Evolutionary conservation across 2,329 filamentous ascomycete genomes (phyloP).

Genomic region (Colletotrichum tanaceti): DNA sequence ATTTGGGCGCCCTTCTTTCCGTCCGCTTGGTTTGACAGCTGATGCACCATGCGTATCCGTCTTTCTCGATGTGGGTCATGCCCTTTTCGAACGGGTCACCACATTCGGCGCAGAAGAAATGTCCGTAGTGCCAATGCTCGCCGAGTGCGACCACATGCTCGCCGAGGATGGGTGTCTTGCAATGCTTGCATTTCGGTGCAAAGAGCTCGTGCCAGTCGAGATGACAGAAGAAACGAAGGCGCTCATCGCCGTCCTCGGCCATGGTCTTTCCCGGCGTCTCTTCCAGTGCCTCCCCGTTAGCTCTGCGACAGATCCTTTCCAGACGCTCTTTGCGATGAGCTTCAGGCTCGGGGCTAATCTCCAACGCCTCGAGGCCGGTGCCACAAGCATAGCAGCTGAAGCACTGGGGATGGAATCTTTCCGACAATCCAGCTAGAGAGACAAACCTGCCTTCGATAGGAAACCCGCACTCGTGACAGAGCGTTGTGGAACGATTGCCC

Average conservation of each 20-base stretch:
- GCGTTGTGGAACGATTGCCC: slow-evolving; percentile 48
- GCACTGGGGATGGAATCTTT: slow-evolving; percentile 92
- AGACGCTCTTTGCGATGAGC: slow-evolving; percentile 76
- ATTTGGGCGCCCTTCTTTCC: slow-evolving; percentile 88
- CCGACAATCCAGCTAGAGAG: slow-evolving; percentile 76
- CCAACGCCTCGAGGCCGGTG: slow-evolving; percentile 90
- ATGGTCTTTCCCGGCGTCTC: slow-evolving; percentile 73
- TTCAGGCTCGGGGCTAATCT: slow-evolving; percentile 94
- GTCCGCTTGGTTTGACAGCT: slow-evolving; percentile 92
- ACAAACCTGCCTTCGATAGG: slow-evolving; percentile 93
- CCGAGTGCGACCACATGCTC: slow-evolving; percentile 95
- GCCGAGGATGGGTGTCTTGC: slow-evolving; percentile 94
- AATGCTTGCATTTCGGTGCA: slow-evolving; percentile 93
- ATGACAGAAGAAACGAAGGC: slow-evolving; percentile 92
- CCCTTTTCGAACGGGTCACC: slow-evolving; percentile 89
- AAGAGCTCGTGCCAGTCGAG: slow-evolving; percentile 98
- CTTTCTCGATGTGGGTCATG: slow-evolving; percentile 86
- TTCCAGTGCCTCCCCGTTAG: slow-evolving; percentile 66
- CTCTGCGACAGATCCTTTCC: slow-evolving; percentile 74
- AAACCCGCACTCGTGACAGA: slow-evolving; percentile 84
- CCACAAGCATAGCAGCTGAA: slow-evolving; percentile 91
- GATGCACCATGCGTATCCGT: slow-evolving; percentile 97
- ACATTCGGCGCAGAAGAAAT: slow-evolving; percentile 99
- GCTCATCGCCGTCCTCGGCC: slow-evolving; percentile 78
- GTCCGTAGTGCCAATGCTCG: slow-evolving; percentile 95